Base-by-base conservation (phyloP, 108 stramenopile species). In the Fragilaria radians region DNA sequence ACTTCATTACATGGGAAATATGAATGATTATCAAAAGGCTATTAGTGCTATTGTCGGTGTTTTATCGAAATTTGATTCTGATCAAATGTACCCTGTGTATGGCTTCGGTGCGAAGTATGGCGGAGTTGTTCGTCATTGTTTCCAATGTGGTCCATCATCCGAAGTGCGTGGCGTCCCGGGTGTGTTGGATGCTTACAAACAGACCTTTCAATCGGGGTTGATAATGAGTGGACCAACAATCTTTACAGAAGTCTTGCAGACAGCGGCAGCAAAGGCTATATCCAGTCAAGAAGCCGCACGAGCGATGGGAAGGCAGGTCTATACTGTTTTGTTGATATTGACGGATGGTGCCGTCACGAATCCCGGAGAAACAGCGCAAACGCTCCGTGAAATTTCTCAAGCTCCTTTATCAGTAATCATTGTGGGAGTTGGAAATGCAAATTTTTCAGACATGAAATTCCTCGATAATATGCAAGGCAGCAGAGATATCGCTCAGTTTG, bases 61-160 rank as follows among this genome's bases (percentile, higher is more conserved):
- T 59, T 67, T 91, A 14, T 67, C 57, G 30, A 79, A 81, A 30
- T 95, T 89, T 57, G 92, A 93, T 68, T 68, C 65, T 17, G 86
- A 93, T 70, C 73, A 91, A 59, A 72, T 46, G 48, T 88, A 88
- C 55, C 88, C 88, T 28, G 86, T 95, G 0, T 83, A 46, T 29
- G 95, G 95, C 2, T 96, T 96, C 62, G 95, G 95, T 19, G 93
- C 89, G 24, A 93, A 91, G 73, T 81, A 88, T 53, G 84, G 68
- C 42, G 87, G 87, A 22, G 77, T 79, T 33, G 80, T 85, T n/a
- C 61, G 76, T 27, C 88, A 89, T 51, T 81, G 80, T 54, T 89
- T 89, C 63, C 84, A 83, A 50, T 75, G 77, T 51, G 88, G 88
- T 18, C 46, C 59, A 4, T 23, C 22, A 0, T 61, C 60, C 9